These are phyloP conservation scores for Prillingera fragicola DNA, from an alignment of 1,284 basidiomycete species.

Conservation along the genomic window DNA sequence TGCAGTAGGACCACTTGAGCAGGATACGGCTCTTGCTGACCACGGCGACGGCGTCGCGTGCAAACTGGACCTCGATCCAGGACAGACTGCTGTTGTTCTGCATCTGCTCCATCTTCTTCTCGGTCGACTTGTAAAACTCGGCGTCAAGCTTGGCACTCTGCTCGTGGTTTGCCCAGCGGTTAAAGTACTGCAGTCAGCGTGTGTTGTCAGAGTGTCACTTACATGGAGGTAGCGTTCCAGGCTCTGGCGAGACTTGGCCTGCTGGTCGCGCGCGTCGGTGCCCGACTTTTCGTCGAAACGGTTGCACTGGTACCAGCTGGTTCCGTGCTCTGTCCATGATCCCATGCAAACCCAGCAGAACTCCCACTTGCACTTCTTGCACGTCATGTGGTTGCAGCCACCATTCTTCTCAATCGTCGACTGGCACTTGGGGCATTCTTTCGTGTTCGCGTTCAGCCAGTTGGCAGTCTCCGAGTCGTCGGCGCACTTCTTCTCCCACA, in stretches of 20 bases:
- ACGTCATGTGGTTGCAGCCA: constrained; percentile 99
- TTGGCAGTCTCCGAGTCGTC: constrained; percentile 98
- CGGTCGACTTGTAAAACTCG: constrained; percentile 86
- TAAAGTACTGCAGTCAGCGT: constrained; percentile 68
- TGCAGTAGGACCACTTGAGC: constrained; percentile 99
- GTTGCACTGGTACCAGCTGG: constrained; percentile 96
- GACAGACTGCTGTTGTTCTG: constrained; percentile 81
- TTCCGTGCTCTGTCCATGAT: constrained; percentile 96
- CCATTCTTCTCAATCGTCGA: constrained; percentile 99
- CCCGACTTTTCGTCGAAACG: constrained; percentile 92
- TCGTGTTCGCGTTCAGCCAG: constrained; percentile 99
- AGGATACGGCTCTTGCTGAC: constrained; percentile 87
- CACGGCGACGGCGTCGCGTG: constrained; percentile 93
- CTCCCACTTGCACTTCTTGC: constrained; percentile 93
- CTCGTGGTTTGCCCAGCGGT: constrained; percentile 97
- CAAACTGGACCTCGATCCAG: constrained; percentile 99
- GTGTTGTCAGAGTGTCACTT: constrained; percentile 41
- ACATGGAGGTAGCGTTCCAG: constrained; percentile 96
- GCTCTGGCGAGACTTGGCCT: constrained; percentile 78
- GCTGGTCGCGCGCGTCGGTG: constrained; percentile 79
- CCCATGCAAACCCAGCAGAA: constrained; percentile 66
- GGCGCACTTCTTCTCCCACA: constrained; percentile 95
- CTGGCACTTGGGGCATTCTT: constrained; percentile 91
- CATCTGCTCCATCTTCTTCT: constrained; percentile 99
- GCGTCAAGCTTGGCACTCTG: constrained; percentile 92